Evolutionary conservation across 2,329 filamentous ascomycete genomes (phyloP).

Genomic region (Trichoderma guizhouense): DNA sequence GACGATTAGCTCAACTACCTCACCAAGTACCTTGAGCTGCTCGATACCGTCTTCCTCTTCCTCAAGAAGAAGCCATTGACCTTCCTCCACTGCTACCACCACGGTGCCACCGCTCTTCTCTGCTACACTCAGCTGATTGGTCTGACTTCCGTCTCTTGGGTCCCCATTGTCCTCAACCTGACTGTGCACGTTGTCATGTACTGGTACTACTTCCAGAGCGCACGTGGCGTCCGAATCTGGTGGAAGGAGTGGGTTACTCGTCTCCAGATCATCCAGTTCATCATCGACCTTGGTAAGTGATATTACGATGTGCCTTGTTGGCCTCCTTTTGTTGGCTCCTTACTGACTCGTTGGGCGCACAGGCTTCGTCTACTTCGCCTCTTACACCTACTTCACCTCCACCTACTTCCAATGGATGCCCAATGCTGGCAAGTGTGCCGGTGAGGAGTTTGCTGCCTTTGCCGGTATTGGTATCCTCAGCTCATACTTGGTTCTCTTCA

Average conservation of each 20-base stretch:
- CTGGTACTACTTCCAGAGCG: constrained; percentile 99
- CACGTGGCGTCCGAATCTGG: constrained; percentile 92
- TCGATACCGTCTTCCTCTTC: constrained; percentile 95
- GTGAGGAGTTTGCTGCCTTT: constrained; percentile 95
- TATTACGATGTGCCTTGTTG: too few species aligned
- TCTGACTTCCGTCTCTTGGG: constrained; percentile 90
- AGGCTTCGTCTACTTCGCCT: constrained; percentile 98
- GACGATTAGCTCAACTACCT: constrained; percentile 81
- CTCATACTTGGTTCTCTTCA: constrained; percentile 96
- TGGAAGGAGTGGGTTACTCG: constrained; percentile 99
- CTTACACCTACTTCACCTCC: constrained; percentile 97
- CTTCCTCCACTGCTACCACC: constrained; percentile 99
- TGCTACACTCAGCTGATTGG: constrained; percentile 98
- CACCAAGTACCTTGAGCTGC: constrained; percentile 93
- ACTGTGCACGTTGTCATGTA: constrained; percentile 98
- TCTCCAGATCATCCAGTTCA: constrained; percentile 94
- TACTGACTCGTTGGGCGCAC: constrained; percentile 23
- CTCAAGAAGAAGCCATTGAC: constrained; percentile 99
- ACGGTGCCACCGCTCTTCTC: constrained; percentile 91
- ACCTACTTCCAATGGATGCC: constrained; percentile 85
- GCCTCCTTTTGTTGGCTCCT: neutral
- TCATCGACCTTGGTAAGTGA: constrained; percentile 85
- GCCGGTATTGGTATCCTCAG: constrained; percentile 87
- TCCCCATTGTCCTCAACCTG: constrained; percentile 88
- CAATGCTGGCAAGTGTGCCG: constrained; percentile 80